Evolutionary conservation across 805 yeast species (phyloP).

Genomic region (Myxozyma melibiosi): DNA sequence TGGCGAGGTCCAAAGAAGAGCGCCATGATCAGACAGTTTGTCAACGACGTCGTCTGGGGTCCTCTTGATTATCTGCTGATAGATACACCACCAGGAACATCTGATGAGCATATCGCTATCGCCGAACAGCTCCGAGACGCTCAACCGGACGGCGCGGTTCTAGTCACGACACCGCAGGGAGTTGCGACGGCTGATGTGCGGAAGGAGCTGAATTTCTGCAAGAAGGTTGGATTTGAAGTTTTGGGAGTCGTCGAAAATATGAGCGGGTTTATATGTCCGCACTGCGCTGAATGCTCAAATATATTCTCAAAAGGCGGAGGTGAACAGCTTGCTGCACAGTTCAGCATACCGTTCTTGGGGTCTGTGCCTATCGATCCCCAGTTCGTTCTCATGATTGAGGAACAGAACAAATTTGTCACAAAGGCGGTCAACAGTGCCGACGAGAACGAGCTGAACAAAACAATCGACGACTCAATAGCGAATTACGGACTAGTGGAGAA

Average conservation of each 20-base stretch:
- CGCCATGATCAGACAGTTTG: conserved; percentile 93
- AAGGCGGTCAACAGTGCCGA: conserved; percentile 23
- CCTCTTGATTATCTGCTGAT: conserved; percentile 72
- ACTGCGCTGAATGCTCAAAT: conserved; percentile 83
- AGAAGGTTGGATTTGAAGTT: conserved; percentile 75
- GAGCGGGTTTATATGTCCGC: conserved; percentile 96
- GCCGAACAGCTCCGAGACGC: conserved; percentile 79
- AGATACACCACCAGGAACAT: conserved; percentile 99
- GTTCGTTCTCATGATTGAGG: conserved; percentile 86
- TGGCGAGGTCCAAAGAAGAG: conserved; percentile 99
- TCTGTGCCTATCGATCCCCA: conserved; percentile 90
- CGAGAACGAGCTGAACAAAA: conserved; percentile 36
- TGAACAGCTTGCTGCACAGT: conserved; percentile 60
- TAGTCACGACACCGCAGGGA: conserved; percentile 95
- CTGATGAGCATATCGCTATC: conserved; percentile 95
- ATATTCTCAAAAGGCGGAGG: conserved; percentile 97
- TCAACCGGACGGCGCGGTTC: conserved; percentile 85
- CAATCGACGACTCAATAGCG: not conserved
- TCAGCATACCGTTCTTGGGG: conserved; percentile 72
- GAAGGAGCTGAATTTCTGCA: conserved; percentile 90
- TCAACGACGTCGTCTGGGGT: conserved; percentile 92
- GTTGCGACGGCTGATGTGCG: conserved; percentile 93
- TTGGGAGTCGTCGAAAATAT: conserved; percentile 92
- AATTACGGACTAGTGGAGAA: conserved; percentile 19
- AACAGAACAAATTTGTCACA: conserved; percentile 46